Evolutionary conservation across 2,329 filamentous ascomycete species (phyloP), one percentile per base, ranked within the genome.

Genomic region (Periconia sp.): DNA sequence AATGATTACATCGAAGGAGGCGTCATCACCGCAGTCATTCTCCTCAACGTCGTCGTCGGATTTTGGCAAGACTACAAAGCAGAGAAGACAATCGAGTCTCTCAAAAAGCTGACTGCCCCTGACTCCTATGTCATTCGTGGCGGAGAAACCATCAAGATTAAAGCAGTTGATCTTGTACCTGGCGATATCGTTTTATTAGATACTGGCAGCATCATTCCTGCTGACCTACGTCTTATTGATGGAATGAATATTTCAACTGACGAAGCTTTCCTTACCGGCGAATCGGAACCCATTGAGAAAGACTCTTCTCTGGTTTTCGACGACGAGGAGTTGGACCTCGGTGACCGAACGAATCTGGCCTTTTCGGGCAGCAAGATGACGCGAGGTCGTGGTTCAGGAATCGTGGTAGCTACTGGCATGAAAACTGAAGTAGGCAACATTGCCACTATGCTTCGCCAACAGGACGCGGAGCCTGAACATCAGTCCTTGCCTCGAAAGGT

Each of bases 161-260:
- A 69, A 54, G 70, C 74, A 35, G 59, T 64, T 14, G 65, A 71
- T 51, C 68, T 76, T 41, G 73, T 76, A 27, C 69, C 71, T 47
- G 74, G 74, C 50, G 74, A 76, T 50, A 60, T 75, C 31, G 71
- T 75, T 41, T 66, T 70, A 50, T 64, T 76, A 47, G 68, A 63
- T 19, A 70, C 73, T 45, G 86, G 86, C 60, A 86, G 87, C 69
- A 83, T 87, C 52, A 81, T 88, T 40, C 86, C 86, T 5, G 86
- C 86, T 43, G 86, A 89, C 73, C 73, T 88, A 47, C 82, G 86
- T 57, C 69, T 82, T 10, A 68, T 87, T 56, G 81, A 87, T 58
- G 83, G 82, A 52, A 84, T 91, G 74, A 92, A 92, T 71, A 76
- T 91, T 54, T 88, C 87, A 47, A 88, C 87, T 59, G 90, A 95